A percentile compares a stretch with the other conserved stretches of the same genome.
These are phyloP conservation scores for Capsicum rhomboideum DNA, from an alignment of 257 asterid genomes.

Conservation along the genomic window DNA sequence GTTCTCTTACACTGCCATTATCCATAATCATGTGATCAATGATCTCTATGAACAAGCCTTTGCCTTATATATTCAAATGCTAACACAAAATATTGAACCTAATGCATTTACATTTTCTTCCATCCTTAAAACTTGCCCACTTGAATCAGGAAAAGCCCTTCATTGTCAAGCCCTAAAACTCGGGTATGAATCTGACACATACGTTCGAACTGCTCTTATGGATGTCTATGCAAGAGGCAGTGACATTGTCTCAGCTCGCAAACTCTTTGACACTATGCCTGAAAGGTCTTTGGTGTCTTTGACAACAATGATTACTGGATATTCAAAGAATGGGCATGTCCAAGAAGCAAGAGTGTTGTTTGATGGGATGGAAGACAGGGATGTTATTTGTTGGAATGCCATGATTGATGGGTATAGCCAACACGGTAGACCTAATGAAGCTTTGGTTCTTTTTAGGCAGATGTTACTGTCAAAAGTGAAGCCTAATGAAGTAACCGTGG, in stretches of 20 bases:
- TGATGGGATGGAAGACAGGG: slow-evolving; percentile 18
- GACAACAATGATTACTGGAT: slow-evolving; percentile 27
- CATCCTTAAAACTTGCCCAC: slow-evolving; percentile 9
- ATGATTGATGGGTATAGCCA: slow-evolving; percentile 31
- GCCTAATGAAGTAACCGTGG: slow-evolving; percentile 23
- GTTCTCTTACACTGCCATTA: slow-evolving; percentile 19
- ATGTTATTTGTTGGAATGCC: slow-evolving; percentile 27
- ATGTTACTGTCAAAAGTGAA: slow-evolving; percentile 14
- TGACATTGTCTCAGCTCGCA: slow-evolving; percentile 12
- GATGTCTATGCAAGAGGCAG: slow-evolving; percentile 21
- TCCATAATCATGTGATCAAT: slow-evolving; percentile 16
- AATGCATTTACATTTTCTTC: slow-evolving; percentile 23
- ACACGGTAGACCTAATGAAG: slow-evolving; percentile 19
- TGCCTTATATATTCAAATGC: slow-evolving; percentile 12
- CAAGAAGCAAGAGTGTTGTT: slow-evolving; percentile 21
- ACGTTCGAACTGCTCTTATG: slow-evolving; percentile 19
- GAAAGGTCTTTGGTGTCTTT: slow-evolving; percentile 17
- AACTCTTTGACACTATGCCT: slow-evolving; percentile 25
- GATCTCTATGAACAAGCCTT: slow-evolving; percentile 14
- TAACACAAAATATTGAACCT: slow-evolving; percentile 5
- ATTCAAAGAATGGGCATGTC: slow-evolving; percentile 19
- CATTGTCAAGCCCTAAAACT: slow-evolving; percentile 22
- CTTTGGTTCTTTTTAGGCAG: slow-evolving; percentile 18
- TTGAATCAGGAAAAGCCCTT: slow-evolving; percentile 9
- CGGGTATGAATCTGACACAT: slow-evolving; percentile 16